Evolutionary conservation across 2,329 filamentous ascomycete genomes (phyloP).

Genomic region (Orbilia oligospora): DNA sequence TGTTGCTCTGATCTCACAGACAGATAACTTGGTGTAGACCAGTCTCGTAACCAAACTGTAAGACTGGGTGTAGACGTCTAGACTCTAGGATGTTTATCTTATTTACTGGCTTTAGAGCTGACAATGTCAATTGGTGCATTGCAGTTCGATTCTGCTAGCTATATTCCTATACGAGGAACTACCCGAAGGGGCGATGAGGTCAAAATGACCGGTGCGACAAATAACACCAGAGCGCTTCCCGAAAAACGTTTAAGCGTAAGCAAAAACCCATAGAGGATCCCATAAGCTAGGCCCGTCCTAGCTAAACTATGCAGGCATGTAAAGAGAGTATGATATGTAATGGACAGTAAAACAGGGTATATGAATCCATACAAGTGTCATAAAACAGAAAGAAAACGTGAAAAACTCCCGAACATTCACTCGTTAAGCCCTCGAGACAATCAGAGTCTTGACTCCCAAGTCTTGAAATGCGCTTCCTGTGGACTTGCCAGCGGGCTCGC

Average conservation of each 20-base stretch:
- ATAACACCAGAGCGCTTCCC: constrained; percentile 29
- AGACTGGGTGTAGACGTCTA: too few relatives aligned
- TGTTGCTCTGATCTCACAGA: constrained; percentile 8
- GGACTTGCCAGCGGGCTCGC: constrained; percentile 52
- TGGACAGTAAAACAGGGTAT: constrained; percentile 42
- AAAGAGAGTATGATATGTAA: constrained; percentile 29
- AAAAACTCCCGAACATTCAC: background rate
- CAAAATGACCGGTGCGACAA: background rate
- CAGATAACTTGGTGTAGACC: too few relatives aligned
- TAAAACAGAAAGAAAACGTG: background rate
- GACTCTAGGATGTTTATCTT: too few relatives aligned
- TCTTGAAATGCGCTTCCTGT: constrained; percentile 54
- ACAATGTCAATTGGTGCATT: background rate
- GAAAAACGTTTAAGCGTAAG: background rate
- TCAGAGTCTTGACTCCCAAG: constrained; percentile 17
- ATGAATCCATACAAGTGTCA: constrained; percentile 9
- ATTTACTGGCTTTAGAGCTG: too few relatives aligned
- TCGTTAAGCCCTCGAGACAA: background rate
- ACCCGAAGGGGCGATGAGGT: constrained; percentile 21
- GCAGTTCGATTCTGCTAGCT: constrained; percentile 25
- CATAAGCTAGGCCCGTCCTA: constrained; percentile 35
- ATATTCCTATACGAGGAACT: constrained; percentile 3
- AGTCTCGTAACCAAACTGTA: too few relatives aligned
- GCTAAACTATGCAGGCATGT: constrained; percentile 46
- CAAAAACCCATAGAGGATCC: constrained; percentile 8